Conservation (phyloP, 202 grass and related monocot genomes). For the Zizania palustris region DNA sequence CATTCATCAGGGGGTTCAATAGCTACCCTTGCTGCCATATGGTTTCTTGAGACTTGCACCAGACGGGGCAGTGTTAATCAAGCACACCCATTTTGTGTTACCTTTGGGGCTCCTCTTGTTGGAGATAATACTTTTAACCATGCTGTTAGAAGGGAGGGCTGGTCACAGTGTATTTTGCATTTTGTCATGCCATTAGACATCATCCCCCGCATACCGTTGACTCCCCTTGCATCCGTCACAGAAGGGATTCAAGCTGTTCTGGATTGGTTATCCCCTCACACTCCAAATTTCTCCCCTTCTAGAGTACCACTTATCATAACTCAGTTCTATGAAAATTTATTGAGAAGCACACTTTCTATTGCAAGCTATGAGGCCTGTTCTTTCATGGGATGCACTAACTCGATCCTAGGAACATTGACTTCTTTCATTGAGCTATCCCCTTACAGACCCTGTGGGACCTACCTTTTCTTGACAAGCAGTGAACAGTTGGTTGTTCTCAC, state of each 20-base stretch:
- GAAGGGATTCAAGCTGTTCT: slow-evolving; percentile 79
- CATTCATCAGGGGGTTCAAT: slow-evolving; percentile 83
- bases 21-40: slow-evolving; percentile 77
- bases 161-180: slow-evolving; percentile 82
- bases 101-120: slow-evolving; percentile 87
- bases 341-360: slow-evolving; percentile 77
- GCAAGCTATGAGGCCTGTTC: slow-evolving; percentile 81
- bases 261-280: slow-evolving; percentile 60
- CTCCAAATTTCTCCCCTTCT: slow-evolving; percentile 56
- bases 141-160: slow-evolving; percentile 81
- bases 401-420: slow-evolving; percentile 69
- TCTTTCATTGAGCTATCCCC: slow-evolving; percentile 86
- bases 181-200: slow-evolving; percentile 73
- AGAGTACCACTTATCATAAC: slow-evolving; percentile 53
- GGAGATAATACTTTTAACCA: slow-evolving; percentile 74
- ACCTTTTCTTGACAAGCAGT: slow-evolving; percentile 56
- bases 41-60: slow-evolving; percentile 80
- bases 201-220: slow-evolving; percentile 69
- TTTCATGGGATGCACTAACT: slow-evolving; percentile 92
- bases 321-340: slow-evolving; percentile 64
- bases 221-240: slow-evolving; percentile 62
- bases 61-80: slow-evolving; percentile 58
- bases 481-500: slow-evolving; percentile 56
- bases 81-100: slow-evolving; percentile 76
- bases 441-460: slow-evolving; percentile 81